These are phyloP conservation scores for Magnolia changhungtana DNA, from an alignment of 164 flowering plant species.

Conservation along the genomic window DNA sequence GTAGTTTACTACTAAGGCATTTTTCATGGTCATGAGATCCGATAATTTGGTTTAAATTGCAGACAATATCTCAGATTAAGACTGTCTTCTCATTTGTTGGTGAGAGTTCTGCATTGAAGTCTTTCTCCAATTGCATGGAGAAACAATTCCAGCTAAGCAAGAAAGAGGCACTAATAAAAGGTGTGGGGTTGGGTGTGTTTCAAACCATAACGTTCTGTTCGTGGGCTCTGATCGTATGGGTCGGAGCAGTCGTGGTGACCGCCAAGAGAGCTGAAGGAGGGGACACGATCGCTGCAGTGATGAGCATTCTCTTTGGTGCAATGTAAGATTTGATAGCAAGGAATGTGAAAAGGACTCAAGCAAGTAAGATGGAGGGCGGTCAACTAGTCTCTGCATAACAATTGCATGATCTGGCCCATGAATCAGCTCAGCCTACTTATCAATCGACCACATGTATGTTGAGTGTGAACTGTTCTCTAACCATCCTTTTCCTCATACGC, in stretches of 20 bases:
- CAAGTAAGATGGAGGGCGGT: not conserved
- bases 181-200: conserved; percentile 60
- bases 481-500: not conserved
- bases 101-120: conserved; percentile 43
- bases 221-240: conserved; percentile 71
- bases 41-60: conserved; percentile 8
- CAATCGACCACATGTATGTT: no score
- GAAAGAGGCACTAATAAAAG: conserved; percentile 61
- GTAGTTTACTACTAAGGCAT: not conserved
- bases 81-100: conserved; percentile 74
- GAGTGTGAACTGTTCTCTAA: not conserved
- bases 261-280: conserved; percentile 45
- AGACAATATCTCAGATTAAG: conserved; percentile 64
- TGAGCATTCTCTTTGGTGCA: conserved; percentile 76
- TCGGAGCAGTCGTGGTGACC: conserved; percentile 55
- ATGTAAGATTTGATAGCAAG: conserved; percentile 32
- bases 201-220: conserved; percentile 53
- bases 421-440: no score
- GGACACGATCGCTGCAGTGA: conserved; percentile 59
- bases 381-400: not conserved
- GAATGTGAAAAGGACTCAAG: not conserved
- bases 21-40: not conserved
- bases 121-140: conserved; percentile 45
- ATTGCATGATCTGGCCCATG: not conserved
- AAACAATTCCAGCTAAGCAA: conserved; percentile 41